Evolutionary conservation across 2,329 filamentous ascomycete genomes (phyloP), one percentile per base, ranked within the genome.

Genomic region (Pleochaeta shiraiana): DNA sequence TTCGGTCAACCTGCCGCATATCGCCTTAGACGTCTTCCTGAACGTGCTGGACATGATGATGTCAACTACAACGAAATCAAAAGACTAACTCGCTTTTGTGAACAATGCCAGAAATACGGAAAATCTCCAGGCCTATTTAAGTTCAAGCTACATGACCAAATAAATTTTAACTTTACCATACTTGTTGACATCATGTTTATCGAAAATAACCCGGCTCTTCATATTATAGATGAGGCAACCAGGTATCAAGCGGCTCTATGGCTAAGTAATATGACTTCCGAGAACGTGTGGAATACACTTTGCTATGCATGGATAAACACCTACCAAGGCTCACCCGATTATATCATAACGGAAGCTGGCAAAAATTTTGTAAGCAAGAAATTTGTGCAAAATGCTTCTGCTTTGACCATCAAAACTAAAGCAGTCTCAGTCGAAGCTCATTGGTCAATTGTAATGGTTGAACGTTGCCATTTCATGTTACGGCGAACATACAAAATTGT

Each of bases 151-250:
- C 16, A 57, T 19, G 21, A 26, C 26, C 12, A 31, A 14, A 21
- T 57, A 19, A 57, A 57, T 14, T 28, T 57, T 14, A 28, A 57
- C 21, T 57, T 31, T 3, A 1, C 28, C 2, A 26, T 57, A 57
- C 19, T 31, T 57, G 16, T 31, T 28, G 50, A 57, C 16, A 57
- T 57, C 19, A 28, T 57, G 24, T 57, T 21, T 1, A 19, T 85
- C 69, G 82, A 9, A 43, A 43, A 9, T 9, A 43, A 43, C 19
- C 37, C 37, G 19, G 19, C 37, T 19, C 37, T 43, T 9, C 37
- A 43, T 19, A 19, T 43, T 43, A 19, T 43, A 9, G 37, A 43
- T 19, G 19, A 43, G 19, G 19, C 9, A 9, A 43, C 37, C 37
- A 43, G 37, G 37, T 43, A 43, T 43, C 37, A 43, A 43, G 9